A percentile compares a stretch with the other conserved stretches of the same genome.
Evolutionary conservation across 2,329 filamentous ascomycete genomes (phyloP).

Genomic region (Penicillium sp.): DNA sequence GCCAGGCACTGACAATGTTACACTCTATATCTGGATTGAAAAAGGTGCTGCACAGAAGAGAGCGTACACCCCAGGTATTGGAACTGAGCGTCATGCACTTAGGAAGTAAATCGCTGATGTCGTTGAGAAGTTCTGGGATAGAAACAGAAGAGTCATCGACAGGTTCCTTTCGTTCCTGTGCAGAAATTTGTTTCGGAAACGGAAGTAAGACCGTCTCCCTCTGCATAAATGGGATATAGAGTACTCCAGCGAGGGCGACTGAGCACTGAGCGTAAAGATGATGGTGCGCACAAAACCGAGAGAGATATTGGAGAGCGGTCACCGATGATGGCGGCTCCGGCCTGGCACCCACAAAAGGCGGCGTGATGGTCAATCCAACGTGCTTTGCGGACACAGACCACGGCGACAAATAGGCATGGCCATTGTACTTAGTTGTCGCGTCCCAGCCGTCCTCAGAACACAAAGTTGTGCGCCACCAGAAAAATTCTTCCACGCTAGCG

Average conservation of each 20-base stretch:
- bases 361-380: slow-evolving; percentile 1
- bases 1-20: slow-evolving; percentile 23
- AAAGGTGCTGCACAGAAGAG: slow-evolving; percentile 22
- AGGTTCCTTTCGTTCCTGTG: not conserved
- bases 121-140: slow-evolving; percentile 6
- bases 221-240: slow-evolving; percentile 16
- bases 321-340: slow-evolving; percentile 10
- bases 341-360: not conserved
- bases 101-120: slow-evolving; percentile 9
- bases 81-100: slow-evolving; percentile 23
- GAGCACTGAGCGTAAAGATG: slow-evolving; percentile 22
- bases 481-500: slow-evolving; percentile 11
- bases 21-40: slow-evolving; percentile 22
- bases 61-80: slow-evolving; percentile 22
- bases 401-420: slow-evolving; percentile 15
- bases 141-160: not conserved
- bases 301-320: slow-evolving; percentile 19
- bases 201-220: slow-evolving; percentile 15
- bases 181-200: slow-evolving; percentile 11
- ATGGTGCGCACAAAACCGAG: slow-evolving; percentile 18
- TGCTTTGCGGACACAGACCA: slow-evolving; percentile 16
- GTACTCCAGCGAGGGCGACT: slow-evolving; percentile 18
- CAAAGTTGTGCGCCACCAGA: slow-evolving; percentile 16
- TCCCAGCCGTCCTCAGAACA: slow-evolving; percentile 12
- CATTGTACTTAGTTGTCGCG: slow-evolving; percentile 17